These are phyloP conservation scores for Aquanectria penicillioides DNA, from an alignment of 2,329 filamentous ascomycete species.

Conservation along the genomic window DNA sequence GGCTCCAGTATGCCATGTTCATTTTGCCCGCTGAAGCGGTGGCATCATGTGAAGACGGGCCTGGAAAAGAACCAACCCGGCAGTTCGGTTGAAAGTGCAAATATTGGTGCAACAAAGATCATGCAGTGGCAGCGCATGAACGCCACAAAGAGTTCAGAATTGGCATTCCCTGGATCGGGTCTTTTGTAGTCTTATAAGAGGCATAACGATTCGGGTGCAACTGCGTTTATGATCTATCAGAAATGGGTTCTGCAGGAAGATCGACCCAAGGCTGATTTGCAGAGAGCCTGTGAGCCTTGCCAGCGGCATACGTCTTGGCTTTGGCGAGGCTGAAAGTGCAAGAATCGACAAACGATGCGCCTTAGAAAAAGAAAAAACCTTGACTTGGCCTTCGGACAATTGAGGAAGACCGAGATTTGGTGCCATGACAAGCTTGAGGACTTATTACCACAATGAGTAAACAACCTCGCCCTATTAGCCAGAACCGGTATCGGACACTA, in stretches of 20 bases:
- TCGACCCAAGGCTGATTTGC: constrained; percentile 2
- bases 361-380: neutral
- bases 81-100: constrained; percentile 14
- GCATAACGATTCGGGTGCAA: neutral
- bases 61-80: neutral
- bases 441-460: too few relatives aligned
- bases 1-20: neutral
- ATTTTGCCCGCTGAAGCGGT: neutral
- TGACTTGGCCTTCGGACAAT: neutral
- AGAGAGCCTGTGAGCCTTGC: neutral
- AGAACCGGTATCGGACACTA: neutral
- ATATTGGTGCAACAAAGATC: constrained; percentile 16
- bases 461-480: neutral
- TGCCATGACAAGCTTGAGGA: too few relatives aligned
- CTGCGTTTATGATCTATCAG: constrained; percentile 24
- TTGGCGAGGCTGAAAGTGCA: constrained; percentile 5
- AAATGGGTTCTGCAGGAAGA: neutral
- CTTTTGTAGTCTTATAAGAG: too few relatives aligned
- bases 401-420: too few relatives aligned
- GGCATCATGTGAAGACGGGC: neutral
- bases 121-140: constrained; percentile 23
- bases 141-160: neutral
- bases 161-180: neutral
- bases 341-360: neutral
- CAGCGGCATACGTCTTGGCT: neutral